Percentiles rank a stretch among this genome's conserved stretches.
These are phyloP conservation scores for Lumnitzera littorea DNA, from an alignment of 345 rosid genomes.

Conservation along the genomic window DNA sequence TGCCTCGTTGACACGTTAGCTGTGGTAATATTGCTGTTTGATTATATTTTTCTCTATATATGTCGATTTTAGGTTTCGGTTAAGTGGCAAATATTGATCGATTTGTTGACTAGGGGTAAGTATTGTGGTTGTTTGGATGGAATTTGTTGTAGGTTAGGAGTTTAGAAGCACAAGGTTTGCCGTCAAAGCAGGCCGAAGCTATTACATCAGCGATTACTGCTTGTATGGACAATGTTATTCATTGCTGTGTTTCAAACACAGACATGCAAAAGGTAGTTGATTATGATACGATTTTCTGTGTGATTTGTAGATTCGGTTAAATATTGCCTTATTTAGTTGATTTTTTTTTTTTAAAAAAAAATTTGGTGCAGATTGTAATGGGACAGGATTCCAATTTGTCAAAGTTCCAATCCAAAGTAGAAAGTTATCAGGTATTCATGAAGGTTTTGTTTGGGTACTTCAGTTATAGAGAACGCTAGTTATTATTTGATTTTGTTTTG, in stretches of 20 bases:
- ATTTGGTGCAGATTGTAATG: slow-evolving; percentile 54
- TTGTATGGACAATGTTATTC: slow-evolving; percentile 32
- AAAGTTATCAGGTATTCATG: slow-evolving; percentile 65
- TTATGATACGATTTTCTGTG: no score
- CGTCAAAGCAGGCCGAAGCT: slow-evolving; percentile 92
- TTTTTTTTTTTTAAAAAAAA: neutral
- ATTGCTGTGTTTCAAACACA: slow-evolving; percentile 67
- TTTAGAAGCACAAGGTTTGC: slow-evolving; percentile 81
- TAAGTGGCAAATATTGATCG: no score
- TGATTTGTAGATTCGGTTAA: no score
- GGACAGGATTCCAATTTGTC: slow-evolving; percentile 72
- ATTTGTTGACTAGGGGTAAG: no score
- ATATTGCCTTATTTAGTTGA: no score
- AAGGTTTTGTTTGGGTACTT: no score
- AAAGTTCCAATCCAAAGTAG: slow-evolving; percentile 76
- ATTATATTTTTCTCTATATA: no score
- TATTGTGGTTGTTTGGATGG: no score
- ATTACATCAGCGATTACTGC: slow-evolving; percentile 59
- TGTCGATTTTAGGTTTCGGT: no score
- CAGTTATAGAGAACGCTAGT: no score
- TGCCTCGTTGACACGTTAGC: slow-evolving; percentile 94
- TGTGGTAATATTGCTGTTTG: slow-evolving; percentile 34
- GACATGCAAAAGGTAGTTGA: slow-evolving; percentile 79
- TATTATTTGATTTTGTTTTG: no score
- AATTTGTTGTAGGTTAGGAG: slow-evolving; percentile 54